phyloP scores from a whole-genome alignment of 306 rosid genomes.

The Rubus idaeus region DNA sequence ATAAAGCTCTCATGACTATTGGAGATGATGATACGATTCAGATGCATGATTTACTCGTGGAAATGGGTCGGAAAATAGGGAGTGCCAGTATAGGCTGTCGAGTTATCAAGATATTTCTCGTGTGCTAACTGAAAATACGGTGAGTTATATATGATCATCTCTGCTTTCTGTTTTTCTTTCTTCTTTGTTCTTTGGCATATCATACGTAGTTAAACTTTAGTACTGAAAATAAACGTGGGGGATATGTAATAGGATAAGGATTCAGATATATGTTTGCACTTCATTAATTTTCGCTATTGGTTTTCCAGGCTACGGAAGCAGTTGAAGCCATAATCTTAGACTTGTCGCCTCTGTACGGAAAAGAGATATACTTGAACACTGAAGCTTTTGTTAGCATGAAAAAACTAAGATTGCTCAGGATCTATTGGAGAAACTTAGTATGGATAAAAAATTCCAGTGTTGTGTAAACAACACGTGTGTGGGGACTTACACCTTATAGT shows the following conservation, averaged over 20 bases:
- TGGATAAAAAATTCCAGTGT: too few relatives aligned
- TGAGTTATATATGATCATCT: too few relatives aligned
- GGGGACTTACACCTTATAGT: not conserved
- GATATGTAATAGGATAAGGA: too few relatives aligned
- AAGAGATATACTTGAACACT: not conserved
- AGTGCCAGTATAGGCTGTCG: conserved; percentile 23
- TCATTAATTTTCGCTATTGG: not conserved
- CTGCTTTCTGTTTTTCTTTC: not conserved
- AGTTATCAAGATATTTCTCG: conserved; percentile 6
- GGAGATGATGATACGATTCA: not conserved
- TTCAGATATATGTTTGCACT: too few relatives aligned
- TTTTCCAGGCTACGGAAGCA: conserved; percentile 15
- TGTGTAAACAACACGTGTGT: too few relatives aligned
- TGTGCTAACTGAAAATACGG: conserved; percentile 17
- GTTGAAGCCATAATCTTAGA: conserved; percentile 17
- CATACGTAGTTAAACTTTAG: not conserved
- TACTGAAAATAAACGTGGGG: too few relatives aligned
- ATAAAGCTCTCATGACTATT: conserved; percentile 17
- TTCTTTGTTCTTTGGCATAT: too few relatives aligned
- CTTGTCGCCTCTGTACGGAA: fast-evolving
- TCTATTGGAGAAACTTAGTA: not conserved
- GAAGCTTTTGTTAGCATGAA: conserved; percentile 26
- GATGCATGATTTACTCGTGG: conserved; percentile 45
- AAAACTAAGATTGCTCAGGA: conserved; percentile 22
- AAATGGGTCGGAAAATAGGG: conserved; percentile 35